Evolutionary conservation across 208 protist species (phyloP).

Genomic region (Tritrichomonas musculus): DNA sequence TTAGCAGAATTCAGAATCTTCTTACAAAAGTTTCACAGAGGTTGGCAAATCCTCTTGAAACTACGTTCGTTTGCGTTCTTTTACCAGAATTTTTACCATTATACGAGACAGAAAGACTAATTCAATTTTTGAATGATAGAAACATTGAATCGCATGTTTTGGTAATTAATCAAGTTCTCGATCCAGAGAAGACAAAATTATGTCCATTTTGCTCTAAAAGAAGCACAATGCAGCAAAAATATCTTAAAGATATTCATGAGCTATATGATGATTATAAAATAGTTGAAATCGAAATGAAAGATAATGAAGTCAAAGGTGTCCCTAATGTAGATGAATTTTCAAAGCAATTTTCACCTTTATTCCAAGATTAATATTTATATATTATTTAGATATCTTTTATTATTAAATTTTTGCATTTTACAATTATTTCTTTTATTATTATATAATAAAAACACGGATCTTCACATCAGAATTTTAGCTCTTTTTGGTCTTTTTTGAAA

Average conservation of each 20-base stretch:
- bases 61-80: conserved; percentile 93
- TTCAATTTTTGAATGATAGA: conserved; percentile 79
- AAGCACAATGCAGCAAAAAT: not conserved
- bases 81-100: conserved; percentile 96
- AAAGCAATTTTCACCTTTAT: not conserved
- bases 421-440: too few species aligned
- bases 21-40: conserved; percentile 39
- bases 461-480: too few species aligned
- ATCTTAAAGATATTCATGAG: not conserved
- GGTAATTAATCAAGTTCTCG: conserved; percentile 31
- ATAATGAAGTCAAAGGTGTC: conserved; percentile 20
- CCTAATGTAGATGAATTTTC: not conserved
- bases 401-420: too few species aligned
- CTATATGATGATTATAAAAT: conserved; percentile 35
- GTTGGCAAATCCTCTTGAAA: conserved; percentile 58
- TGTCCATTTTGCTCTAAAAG: conserved; percentile 6
- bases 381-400: too few species aligned
- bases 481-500: too few species aligned
- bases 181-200: not conserved
- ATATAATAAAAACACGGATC: too few species aligned
- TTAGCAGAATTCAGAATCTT: not conserved
- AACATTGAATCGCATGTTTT: conserved; percentile 13
- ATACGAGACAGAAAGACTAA: conserved; percentile 94
- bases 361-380: not conserved
- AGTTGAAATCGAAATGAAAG: not conserved